These are phyloP conservation scores for Colletotrichum scovillei DNA, from an alignment of 2,329 filamentous ascomycete species.

Conservation along the genomic window DNA sequence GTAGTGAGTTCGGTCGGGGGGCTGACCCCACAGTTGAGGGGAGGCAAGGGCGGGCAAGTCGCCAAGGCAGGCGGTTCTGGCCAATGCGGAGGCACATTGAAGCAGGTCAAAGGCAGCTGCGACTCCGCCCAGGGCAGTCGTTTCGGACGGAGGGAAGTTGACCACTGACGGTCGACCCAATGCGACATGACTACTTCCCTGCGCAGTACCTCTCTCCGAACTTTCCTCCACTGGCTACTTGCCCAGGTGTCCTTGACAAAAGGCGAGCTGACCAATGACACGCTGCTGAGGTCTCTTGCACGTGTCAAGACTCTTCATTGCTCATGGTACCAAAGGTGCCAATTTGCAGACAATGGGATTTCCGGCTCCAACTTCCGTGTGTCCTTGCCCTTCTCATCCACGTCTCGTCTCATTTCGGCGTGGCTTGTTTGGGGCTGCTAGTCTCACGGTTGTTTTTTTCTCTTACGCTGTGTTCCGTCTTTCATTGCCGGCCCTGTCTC, in stretches of 20 bases:
- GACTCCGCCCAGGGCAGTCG: conserved; percentile 29
- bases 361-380: conserved; percentile 6
- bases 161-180: neutral
- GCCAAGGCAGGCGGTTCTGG: conserved; percentile 29
- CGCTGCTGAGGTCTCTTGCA: conserved; percentile 11
- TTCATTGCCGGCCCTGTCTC: neutral
- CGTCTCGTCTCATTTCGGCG: neutral
- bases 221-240: neutral
- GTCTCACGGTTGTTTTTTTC: neutral
- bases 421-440: neutral
- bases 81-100: conserved; percentile 32
- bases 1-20: conserved; percentile 24
- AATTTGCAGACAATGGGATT: neutral
- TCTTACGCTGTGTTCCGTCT: neutral
- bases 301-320: conserved; percentile 12
- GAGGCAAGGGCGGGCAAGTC: conserved; percentile 25
- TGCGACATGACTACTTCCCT: neutral
- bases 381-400: neutral
- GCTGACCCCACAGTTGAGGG: conserved; percentile 27
- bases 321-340: too few species aligned
- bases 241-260: neutral
- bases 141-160: conserved; percentile 38
- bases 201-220: neutral
- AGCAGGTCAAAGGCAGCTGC: conserved; percentile 15
- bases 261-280: conserved; percentile 24